Base-by-base conservation (phyloP, 306 rosid genomes). In the Dalbergia cochinchinensis region DNA sequence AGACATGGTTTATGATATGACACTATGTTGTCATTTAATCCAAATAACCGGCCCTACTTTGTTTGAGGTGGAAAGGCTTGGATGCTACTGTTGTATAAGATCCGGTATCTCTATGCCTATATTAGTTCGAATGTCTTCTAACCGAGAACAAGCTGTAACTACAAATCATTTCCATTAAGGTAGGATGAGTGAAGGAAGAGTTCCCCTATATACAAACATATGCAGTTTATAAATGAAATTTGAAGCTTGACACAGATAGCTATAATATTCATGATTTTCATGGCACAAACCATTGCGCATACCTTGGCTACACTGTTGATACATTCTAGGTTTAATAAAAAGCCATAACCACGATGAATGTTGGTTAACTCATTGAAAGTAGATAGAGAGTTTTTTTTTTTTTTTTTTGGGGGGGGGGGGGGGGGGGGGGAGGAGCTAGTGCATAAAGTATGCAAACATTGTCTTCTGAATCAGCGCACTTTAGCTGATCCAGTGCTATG, bases 81-180 rank as follows among this genome's bases (percentile, higher is more conserved):
- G 15, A n/a, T 50, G 16, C 3, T 12, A 6, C 13, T 50, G 3
- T 50, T 11, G 4, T 50, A 13, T 4, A 50, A 50, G 31, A 50
- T 50, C 55, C 4, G 13, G 7, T 55, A 54, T 62, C 66, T 55
- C 22, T 26, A 26, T 16, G 66, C 7, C 53, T 74, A 9, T 68
- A 5, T 58, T 67, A 15, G 48, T 60, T 65, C 53, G 54, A 14
- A 22, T 42, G 51, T 53, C 74, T 60, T 81, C 37, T 67, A 60
- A 20, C 22, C 39, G 48, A 71, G 42, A 66, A 31, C 39, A 41
- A 13, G 65, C 45, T 59, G 58, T 42, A 67, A 42, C 41, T 45
- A 70, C 70, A 44, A 53, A 53, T 65, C 59, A 63, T 63, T 79
- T 62, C 58, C 31, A 20, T 54, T 14, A n/a, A 16, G 42, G 62